Evolutionary conservation across 805 yeast species (phyloP), one percentile per base, ranked within the genome.

Genomic region (Candida coquimbonensis): DNA sequence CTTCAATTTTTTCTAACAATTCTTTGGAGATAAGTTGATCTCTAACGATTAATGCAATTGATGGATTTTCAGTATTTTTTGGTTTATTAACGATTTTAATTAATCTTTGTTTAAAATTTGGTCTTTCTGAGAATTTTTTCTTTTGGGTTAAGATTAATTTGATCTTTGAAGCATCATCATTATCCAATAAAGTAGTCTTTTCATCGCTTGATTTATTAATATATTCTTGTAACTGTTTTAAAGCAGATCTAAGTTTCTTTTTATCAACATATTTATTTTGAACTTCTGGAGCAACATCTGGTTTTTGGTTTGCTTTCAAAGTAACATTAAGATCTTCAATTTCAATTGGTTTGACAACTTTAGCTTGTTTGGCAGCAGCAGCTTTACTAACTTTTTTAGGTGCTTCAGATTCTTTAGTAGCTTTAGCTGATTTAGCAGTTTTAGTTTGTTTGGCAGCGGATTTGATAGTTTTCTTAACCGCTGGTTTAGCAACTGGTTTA

Each of bases 41-140:
- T 55, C 87, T 79, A 40, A 87, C 77, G 51, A 88, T 73, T 51
- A 81, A 66, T 66, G 88, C 89, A 39, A 80, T 72, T 40, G 72
- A 70, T 42, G 50, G 53, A 49, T 77, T 65, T 31, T 72, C 75
- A 40, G 63, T 51, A 38, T 58, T 59, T 36, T 57, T 45, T 42
- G 62, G 56, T 57, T 73, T 58, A 66, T 75, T 58, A 62, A 73
- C 63, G 60, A 72, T 49, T 49, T 67, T 57, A 40, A 70, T 57
- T 34, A 69, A 52, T 41, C 56, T 56, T 45, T 59, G 63, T 49
- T 70, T 70, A 51, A 68, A 64, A 65, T 57, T 65, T 47, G 64
- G 72, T 62, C 82, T 79, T 36, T 77, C 69, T 8, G 83, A 67
- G 62, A 80, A 78, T 52, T 75, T 82, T 57, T 81, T 78, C 57